phyloP scores from a whole-genome alignment of 2,329 filamentous ascomycete species.

The Fusarium phyllophilum region DNA sequence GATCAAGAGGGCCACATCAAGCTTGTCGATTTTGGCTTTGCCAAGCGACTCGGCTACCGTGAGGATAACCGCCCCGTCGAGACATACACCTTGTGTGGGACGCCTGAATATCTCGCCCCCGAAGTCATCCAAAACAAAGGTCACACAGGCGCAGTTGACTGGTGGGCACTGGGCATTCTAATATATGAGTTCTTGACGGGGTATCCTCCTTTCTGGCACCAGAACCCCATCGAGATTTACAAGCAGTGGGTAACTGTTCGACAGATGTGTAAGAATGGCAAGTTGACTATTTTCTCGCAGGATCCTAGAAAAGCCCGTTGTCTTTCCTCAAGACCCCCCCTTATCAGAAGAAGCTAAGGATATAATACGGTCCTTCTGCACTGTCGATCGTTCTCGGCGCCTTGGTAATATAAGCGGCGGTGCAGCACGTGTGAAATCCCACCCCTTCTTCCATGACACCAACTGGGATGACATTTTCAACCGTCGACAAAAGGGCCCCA shows the following conservation, averaged over 20 bases:
- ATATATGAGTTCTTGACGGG: constrained; percentile 88
- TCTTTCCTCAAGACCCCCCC: constrained; percentile 73
- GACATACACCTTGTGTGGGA: constrained; percentile 86
- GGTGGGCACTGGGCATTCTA: constrained; percentile 87
- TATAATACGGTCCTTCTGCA: constrained; percentile 80
- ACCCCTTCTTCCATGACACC: constrained; percentile 78
- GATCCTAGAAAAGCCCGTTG: constrained; percentile 81
- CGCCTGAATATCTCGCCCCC: constrained; percentile 84
- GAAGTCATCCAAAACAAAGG: constrained; percentile 88
- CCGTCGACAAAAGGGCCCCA: constrained; percentile 73
- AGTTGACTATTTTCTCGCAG: constrained; percentile 52
- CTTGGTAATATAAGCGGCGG: constrained; percentile 83
- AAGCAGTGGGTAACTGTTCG: constrained; percentile 66
- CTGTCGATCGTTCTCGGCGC: constrained; percentile 79
- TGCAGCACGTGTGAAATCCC: constrained; percentile 75
- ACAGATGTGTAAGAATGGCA: neutral
- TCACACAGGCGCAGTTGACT: constrained; percentile 80
- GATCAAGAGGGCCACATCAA: constrained; percentile 83
- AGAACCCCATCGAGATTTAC: constrained; percentile 88
- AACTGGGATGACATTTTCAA: constrained; percentile 79
- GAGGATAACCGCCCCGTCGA: constrained; percentile 63
- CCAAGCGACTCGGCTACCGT: constrained; percentile 75
- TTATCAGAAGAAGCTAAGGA: constrained; percentile 77
- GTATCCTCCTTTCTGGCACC: constrained; percentile 88
- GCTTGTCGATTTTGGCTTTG: constrained; percentile 86